phyloP scores from a whole-genome alignment of 305 asterid species.

The Solanum hybrid region DNA sequence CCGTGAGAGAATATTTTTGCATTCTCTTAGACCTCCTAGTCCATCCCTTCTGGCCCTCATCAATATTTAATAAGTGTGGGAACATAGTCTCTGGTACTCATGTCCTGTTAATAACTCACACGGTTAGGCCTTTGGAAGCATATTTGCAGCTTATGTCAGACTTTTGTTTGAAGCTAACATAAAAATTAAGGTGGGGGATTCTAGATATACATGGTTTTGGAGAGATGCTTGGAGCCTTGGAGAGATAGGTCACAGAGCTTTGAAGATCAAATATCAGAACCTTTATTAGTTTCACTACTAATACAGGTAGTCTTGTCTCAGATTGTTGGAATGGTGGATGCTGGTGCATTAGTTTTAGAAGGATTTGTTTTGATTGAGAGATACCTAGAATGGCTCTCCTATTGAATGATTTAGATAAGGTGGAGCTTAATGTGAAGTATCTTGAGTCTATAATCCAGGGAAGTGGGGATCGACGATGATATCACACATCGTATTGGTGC shows the following conservation, averaged over 20 bases:
- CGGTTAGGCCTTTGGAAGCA: neutral
- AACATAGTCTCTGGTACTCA: neutral
- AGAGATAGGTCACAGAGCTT: neutral
- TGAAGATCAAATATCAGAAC: neutral
- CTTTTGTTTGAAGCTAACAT: neutral
- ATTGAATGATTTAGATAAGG: neutral
- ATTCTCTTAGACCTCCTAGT: neutral
- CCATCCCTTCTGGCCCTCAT: neutral
- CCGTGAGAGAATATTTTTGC: neutral
- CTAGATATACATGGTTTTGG: neutral
- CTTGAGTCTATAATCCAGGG: neutral
- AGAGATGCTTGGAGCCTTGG: neutral
- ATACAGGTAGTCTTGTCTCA: neutral
- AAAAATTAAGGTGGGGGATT: neutral
- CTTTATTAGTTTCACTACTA: neutral
- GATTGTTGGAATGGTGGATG: neutral
- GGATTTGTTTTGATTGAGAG: neutral
- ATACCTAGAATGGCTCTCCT: neutral
- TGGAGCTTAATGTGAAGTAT: neutral
- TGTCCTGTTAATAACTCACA: neutral
- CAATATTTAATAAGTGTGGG: neutral
- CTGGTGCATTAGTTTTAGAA: neutral
- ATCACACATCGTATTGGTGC: neutral
- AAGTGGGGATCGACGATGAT: neutral
- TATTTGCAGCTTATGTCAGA: neutral